These are phyloP conservation scores for Clohesyomyces aquaticus DNA, from an alignment of 495 filamentous ascomycete species.

Conservation along the genomic window DNA sequence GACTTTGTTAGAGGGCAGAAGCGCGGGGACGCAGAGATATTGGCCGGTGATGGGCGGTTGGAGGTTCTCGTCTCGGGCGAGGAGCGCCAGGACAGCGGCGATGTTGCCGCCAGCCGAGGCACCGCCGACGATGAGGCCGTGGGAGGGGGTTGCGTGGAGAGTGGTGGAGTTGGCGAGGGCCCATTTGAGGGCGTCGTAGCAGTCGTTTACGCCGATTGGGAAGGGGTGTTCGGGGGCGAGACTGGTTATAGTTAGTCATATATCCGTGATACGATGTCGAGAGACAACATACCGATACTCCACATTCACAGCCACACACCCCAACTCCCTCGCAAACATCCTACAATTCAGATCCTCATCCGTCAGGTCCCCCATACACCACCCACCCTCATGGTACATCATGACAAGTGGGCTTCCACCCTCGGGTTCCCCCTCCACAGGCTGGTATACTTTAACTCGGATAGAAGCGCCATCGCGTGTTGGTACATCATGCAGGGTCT, in stretches of 20 bases:
- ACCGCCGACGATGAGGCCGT: constrained; percentile 40
- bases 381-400: constrained; percentile 40
- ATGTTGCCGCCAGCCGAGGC: constrained; percentile 39
- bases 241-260: too few species aligned
- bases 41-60: constrained; percentile 37
- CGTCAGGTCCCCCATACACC: constrained; percentile 38
- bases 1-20: constrained; percentile 21
- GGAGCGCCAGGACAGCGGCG: constrained; percentile 32
- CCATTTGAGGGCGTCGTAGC: constrained; percentile 38
- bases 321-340: constrained; percentile 34
- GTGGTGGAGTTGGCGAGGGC: constrained; percentile 7
- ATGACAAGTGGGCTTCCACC: constrained; percentile 35
- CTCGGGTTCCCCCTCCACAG: constrained; percentile 18
- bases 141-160: constrained; percentile 25
- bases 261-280: too few species aligned
- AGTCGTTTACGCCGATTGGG: constrained; percentile 34
- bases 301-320: constrained; percentile 39
- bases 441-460: constrained; percentile 30
- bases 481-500: constrained; percentile 31
- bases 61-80: constrained; percentile 25
- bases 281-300: constrained; percentile 38
- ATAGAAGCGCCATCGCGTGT: constrained; percentile 34
- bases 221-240: constrained; percentile 39
- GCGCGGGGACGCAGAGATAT: constrained; percentile 36
- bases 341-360: constrained; percentile 40